These are phyloP conservation scores for Penicillium frequentans DNA, from an alignment of 2,329 filamentous ascomycete species.

Conservation along the genomic window DNA sequence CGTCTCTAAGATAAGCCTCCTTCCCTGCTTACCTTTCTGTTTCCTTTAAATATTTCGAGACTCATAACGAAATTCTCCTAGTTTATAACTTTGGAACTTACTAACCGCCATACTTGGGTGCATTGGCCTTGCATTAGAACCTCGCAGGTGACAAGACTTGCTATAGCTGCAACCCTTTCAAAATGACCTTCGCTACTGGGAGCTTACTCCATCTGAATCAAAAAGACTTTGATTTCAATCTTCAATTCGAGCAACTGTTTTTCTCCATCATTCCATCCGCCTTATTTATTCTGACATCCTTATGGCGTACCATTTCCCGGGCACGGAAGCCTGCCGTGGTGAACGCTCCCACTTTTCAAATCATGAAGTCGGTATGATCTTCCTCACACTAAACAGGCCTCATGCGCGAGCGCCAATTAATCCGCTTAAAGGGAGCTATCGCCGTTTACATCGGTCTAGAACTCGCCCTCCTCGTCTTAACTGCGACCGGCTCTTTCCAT, in stretches of 20 bases:
- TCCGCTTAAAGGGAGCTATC: not conserved
- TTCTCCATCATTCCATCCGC: constrained; percentile 14
- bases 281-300: constrained; percentile 16
- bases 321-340: constrained; percentile 32
- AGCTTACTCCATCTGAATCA: constrained; percentile 7
- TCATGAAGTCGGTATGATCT: constrained; percentile 28
- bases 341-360: constrained; percentile 26
- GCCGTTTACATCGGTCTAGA: not conserved
- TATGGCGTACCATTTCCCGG: constrained; percentile 30
- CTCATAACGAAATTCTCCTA: no score
- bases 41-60: no score
- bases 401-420: not conserved
- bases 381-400: not conserved
- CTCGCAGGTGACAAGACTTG: not conserved
- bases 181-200: not conserved
- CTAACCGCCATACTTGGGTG: not conserved
- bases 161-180: not conserved
- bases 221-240: constrained; percentile 13
- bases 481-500: constrained; percentile 2
- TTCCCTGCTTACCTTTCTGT: no score
- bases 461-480: constrained; percentile 29
- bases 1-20: no score
- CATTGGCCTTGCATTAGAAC: not conserved
- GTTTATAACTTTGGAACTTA: no score
- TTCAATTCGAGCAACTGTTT: constrained; percentile 13